Base-by-base conservation (phyloP, 345 rosid genomes). In the Camelina sativa region DNA sequence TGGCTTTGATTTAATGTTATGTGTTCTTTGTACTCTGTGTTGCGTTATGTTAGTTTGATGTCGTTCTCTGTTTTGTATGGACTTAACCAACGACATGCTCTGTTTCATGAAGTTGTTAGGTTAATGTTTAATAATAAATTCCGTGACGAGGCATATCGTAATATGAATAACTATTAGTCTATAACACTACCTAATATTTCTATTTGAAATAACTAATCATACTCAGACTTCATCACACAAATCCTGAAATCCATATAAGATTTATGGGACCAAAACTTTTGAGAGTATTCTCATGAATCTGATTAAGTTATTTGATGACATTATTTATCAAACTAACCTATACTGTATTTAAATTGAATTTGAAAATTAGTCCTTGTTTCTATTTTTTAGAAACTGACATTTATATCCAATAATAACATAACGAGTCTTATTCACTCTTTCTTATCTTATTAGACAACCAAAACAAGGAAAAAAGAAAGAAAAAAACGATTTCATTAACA, bases 1-100 rank as follows among this genome's bases (percentile, higher is more conserved):
- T 80, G 89, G 6, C 75, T 93, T 35, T 75, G 81, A 72, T 56
- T 54, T 67, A 16, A 37, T 25, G 51, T 44, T 1, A 13, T 13
- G 7, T 5, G 7, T 5, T 47, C 52, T 47, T 28, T 47, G n/a
- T 43, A 44, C 11, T 13, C 30, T 54, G 44, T 72, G 6, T 8
- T 62, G 76, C 52, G 15, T 10, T 64, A 6, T 56, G 19, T 11
- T 48, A 17, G 23, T 46, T 65, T 55, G 11, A 46, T 35, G 65
- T 23, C 35, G 57, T 57, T 46, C 65, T 74, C 65, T 57, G 22
- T 56, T 56, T 43, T 11, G 4, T 5, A 25, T n/a, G 58, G 50
- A 73, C 25, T 11, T 54, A 53, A 30, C 47, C 35, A 53, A 6
- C 32, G 1, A 41, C 38, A 65, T 64, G 38, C 25, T 55, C 38